phyloP scores from a whole-genome alignment of 306 rosid species.

The Boehmeria nivea region DNA sequence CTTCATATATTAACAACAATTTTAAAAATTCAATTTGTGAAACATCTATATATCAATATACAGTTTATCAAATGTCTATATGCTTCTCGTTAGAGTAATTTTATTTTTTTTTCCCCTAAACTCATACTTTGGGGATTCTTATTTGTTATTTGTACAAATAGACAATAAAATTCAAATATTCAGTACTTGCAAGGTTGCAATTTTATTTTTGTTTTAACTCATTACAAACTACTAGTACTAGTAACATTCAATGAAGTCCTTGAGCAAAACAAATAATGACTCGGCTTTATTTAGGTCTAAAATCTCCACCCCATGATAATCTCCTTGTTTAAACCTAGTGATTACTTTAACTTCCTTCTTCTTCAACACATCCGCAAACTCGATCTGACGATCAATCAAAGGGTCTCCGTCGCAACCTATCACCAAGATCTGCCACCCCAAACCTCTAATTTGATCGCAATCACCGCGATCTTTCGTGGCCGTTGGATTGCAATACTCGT shows the following conservation, averaged over 20 bases:
- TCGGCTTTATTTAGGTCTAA: slow-evolving; percentile 13
- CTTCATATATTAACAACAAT: too few relatives aligned
- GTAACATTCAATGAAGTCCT: slow-evolving; percentile 1
- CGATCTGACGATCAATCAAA: slow-evolving; percentile 24
- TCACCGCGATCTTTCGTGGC: slow-evolving; percentile 20
- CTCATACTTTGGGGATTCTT: neutral
- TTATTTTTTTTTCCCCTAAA: neutral
- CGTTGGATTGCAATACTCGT: slow-evolving; percentile 1
- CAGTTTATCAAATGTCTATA: too few relatives aligned
- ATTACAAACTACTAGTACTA: neutral
- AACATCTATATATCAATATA: too few relatives aligned
- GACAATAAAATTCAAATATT: too few relatives aligned
- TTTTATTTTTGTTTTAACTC: neutral
- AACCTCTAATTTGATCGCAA: slow-evolving; percentile 22
- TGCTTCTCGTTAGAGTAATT: too few relatives aligned
- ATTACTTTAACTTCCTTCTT: slow-evolving; percentile 11
- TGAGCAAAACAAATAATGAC: slow-evolving; percentile 10
- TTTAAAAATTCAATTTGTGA: too few relatives aligned
- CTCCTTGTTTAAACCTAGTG: slow-evolving; percentile 12
- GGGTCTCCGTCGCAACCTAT: slow-evolving; percentile 26
- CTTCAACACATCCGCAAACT: slow-evolving; percentile 16
- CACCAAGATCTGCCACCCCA: slow-evolving; percentile 21
- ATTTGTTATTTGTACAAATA: neutral
- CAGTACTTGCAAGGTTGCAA: too few relatives aligned
- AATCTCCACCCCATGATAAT: slow-evolving; percentile 22